Evolutionary conservation across 2,329 filamentous ascomycete species (phyloP), one percentile per base, ranked within the genome.

Genomic region (Elsinoe ampelina): DNA sequence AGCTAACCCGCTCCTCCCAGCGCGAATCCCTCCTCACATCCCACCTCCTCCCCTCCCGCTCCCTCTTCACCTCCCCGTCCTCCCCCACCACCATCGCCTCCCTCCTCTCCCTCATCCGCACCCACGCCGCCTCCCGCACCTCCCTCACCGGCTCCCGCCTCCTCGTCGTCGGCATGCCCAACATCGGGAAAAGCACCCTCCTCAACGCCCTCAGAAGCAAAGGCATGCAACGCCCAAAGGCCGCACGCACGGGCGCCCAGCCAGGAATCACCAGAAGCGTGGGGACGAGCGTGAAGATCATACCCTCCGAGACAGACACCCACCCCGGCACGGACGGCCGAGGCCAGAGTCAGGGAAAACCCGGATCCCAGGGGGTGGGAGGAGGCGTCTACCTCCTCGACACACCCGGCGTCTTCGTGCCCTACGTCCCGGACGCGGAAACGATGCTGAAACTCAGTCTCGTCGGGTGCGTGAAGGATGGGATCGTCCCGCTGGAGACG

Each of bases 131-230:
- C n/a, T 67, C 72, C 22, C 68, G 71, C 30, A 76, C 83, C 63
- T 81, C 80, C 19, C 73, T 97, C n/a, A 84, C 87, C 6, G 91
- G 90, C n/a, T 80, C 89, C 63, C 82, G 90, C 50, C 81, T 90
- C 57, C 80, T 98, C 70, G 82, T 97, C 0, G 91, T 97, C 12
- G 93, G 93, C 57, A 96, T 98, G 91, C 93, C 93, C 35, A 98
- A 98, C 68, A 89, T 95, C 0, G 93, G 93, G 35, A 98, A 98
- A 73, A 95, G 89, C 47, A 90, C 91, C 1, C 77, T 98, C n/a
- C 81, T 98, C 41, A 98, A 98, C 70, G 81, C 84, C 13, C 79
- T 97, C 50, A 85, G 93, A 17, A 80, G 77, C 39, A 75, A 79
- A 15, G 89, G 89, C 39, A 79, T 88, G 62, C 72, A 76, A 54